Evolutionary conservation across 2,329 filamentous ascomycete genomes (phyloP).

Genomic region (Aspergillus fijiensis): DNA sequence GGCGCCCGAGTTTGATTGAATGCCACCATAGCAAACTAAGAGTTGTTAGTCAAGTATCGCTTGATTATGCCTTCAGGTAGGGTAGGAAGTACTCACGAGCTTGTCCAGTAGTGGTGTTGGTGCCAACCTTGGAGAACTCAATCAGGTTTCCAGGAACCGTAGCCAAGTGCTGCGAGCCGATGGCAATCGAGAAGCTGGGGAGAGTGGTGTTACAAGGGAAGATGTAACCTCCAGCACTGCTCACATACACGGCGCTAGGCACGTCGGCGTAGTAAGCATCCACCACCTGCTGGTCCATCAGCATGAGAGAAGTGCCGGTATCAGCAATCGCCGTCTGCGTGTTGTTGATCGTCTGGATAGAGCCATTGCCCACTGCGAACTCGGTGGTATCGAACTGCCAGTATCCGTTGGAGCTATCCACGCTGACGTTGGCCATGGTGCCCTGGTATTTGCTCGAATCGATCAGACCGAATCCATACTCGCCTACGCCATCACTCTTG

Average conservation of each 20-base stretch:
- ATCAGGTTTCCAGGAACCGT: constrained; percentile 57
- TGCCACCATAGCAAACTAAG: constrained; percentile 57
- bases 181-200: constrained; percentile 57
- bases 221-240: constrained; percentile 51
- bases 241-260: constrained; percentile 49
- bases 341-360: constrained; percentile 35
- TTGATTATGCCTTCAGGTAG: background rate
- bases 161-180: constrained; percentile 51
- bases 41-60: constrained; percentile 17
- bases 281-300: constrained; percentile 58
- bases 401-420: constrained; percentile 64
- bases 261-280: constrained; percentile 61
- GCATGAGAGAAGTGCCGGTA: constrained; percentile 67
- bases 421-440: constrained; percentile 59
- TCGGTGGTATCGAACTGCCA: constrained; percentile 64
- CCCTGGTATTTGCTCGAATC: constrained; percentile 64
- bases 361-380: constrained; percentile 55
- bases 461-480: constrained; percentile 73
- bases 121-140: constrained; percentile 55
- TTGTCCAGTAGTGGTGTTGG: constrained; percentile 42
- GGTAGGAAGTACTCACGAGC: constrained; percentile 33
- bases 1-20: constrained; percentile 59
- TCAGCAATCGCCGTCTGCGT: constrained; percentile 58
- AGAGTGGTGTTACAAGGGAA: constrained; percentile 57
- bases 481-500: constrained; percentile 58